Evolutionary conservation across 495 filamentous ascomycete species (phyloP), one percentile per base, ranked within the genome.

Genomic region (Cryomyces minteri): DNA sequence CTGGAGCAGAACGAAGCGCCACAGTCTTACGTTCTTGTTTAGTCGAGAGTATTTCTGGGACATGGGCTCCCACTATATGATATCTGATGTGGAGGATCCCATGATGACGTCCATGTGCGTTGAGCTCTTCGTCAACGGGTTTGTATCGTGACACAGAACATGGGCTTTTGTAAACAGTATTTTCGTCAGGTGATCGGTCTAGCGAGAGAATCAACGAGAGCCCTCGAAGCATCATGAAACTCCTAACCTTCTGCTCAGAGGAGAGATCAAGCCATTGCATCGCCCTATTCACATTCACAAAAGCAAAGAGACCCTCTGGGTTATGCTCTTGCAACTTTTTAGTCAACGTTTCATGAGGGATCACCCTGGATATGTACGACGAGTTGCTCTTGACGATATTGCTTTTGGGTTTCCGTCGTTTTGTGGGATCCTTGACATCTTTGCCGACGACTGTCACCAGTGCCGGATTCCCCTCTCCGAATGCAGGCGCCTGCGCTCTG

Each of bases 341-440:
- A 1, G 65, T 64, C 29, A 90, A 59, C 7, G 72, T 67, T 51
- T 98, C 92, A 59, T 94, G 82, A 5, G 83, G 75, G 40, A 95
- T 92, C n/a, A 94, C 88, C 43, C 90, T 67, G 5, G 88, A 94
- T 18, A 98, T 86, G 56, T 94, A 96, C 4, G 86, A 88, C 14
- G 90, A 96, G 62, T 93, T 95, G 64, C 85, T 95, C 68, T 98
- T 98, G 37, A 87, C 75, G 54, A 98, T 87, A 59, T 90, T 96
- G 60, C 85, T 94, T 65, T 94, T 95, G 8, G 90, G 92, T 62
- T 96, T 98, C 49, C 80, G 71, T 53, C 77, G 65, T 62, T 93
- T 94, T 42, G 70, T 64, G 4, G 72, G 68, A 51, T 94, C 87
- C 62, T 86, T 94, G n/a, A 61, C 63, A 11, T 62, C 61, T 45